Base-by-base conservation (phyloP, 2,329 filamentous ascomycete species). In the Cladosporium sp. region DNA sequence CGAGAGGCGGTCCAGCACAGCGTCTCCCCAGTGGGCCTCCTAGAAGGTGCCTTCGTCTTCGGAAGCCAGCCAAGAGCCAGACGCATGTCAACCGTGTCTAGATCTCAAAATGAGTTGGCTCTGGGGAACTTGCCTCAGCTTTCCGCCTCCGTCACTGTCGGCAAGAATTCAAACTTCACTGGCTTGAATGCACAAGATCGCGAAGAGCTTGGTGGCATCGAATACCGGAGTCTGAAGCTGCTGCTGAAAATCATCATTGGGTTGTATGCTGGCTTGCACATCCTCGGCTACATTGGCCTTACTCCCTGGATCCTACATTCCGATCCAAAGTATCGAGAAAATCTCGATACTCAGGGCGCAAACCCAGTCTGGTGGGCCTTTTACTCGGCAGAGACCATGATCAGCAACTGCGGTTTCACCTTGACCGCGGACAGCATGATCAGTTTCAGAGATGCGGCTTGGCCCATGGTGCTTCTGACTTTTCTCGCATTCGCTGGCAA, bases 171-270 rank as follows among this genome's bases (percentile, higher is more conserved):
- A 8, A 38, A 48, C 16, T 54, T 32, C 43, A 48, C 14, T 19
- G 49, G 18, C n/a, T 70, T 97, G 58, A 87, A 85, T 0, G 86
- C 95, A 60, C 88, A 92, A 58, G 89, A 97, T 70, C 82, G 91
- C 58, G 89, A 97, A 66, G 92, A 97, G 69, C 74, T 97, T 3
- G 92, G 92, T 10, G 92, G 92, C n/a, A 95, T 97, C 57, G 92
- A 97, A 68, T 97, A 97, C 65, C 84, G 92, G 5, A 87, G 91
- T 0, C 69, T 97, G 55, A 92, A 95, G 68, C 87, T 89, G 2
- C 72, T 97, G 46, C 87, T 87, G 1, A 66, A 89, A 16, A 82
- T 96, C 32, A 74, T 97, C 18, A 77, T 86, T 2, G 65, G 66
- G 7, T 96, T 96, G 69, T 95, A 87, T 63, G 80, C 88, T 66